phyloP scores from a whole-genome alignment of 1,284 basidiomycete species.

The Ustilago xerochloae region DNA sequence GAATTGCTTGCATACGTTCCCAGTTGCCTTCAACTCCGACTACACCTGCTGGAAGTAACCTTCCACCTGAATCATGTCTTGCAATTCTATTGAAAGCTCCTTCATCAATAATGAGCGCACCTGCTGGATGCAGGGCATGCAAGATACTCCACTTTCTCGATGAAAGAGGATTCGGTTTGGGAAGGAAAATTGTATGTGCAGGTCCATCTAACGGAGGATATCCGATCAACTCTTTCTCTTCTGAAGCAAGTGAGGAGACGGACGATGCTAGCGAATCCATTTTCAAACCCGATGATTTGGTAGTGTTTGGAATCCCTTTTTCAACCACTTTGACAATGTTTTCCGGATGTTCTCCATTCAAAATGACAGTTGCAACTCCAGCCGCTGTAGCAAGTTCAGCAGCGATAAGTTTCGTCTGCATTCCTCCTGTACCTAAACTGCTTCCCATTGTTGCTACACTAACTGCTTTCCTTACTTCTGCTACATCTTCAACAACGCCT shows the following conservation, averaged over 20 bases:
- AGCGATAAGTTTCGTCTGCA: slow-evolving; percentile 99
- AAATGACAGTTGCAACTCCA: slow-evolving; percentile 91
- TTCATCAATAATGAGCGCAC: slow-evolving; percentile 85
- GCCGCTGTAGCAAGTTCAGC: slow-evolving; percentile 96
- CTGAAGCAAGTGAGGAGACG: slow-evolving; percentile 31
- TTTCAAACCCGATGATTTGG: background rate
- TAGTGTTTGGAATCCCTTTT: slow-evolving; percentile 27
- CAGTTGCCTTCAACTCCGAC: slow-evolving; percentile 86
- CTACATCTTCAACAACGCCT: slow-evolving; percentile 83
- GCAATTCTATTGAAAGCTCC: slow-evolving; percentile 89
- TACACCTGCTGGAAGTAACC: slow-evolving; percentile 90
- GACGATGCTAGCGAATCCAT: slow-evolving; percentile 51
- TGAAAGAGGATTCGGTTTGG: slow-evolving; percentile 79
- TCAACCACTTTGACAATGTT: slow-evolving; percentile 84
- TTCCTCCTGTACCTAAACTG: slow-evolving; percentile 93
- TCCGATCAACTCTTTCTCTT: slow-evolving; percentile 46
- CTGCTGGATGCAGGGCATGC: slow-evolving; percentile 88
- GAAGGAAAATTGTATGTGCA: slow-evolving; percentile 87
- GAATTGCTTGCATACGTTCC: slow-evolving; percentile 92
- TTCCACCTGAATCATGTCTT: slow-evolving; percentile 84
- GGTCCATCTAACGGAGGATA: slow-evolving; percentile 70
- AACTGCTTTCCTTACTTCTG: slow-evolving; percentile 83
- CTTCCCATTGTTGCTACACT: slow-evolving; percentile 91
- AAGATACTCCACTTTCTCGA: slow-evolving; percentile 95
- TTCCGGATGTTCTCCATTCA: slow-evolving; percentile 74